Percentiles rank a stretch among this genome's conserved stretches.
Evolutionary conservation across 495 filamentous ascomycete genomes (phyloP).

Genomic region (Neohortaea acidophila): DNA sequence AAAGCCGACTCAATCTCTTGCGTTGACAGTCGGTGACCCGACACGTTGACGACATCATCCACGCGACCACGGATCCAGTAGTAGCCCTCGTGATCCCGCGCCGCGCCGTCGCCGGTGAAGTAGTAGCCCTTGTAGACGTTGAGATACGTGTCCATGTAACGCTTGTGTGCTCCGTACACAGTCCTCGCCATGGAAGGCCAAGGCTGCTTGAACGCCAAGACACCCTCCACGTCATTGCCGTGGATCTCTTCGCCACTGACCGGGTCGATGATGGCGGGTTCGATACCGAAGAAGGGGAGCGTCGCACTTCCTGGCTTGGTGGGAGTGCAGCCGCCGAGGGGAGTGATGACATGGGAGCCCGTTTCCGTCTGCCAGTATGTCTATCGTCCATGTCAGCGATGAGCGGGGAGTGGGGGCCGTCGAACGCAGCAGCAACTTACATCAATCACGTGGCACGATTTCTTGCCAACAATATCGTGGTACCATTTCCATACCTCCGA

Average conservation of each 20-base stretch:
- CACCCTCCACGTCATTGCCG: conserved; percentile 96
- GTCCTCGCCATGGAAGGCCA: conserved; percentile 99
- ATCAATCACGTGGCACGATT: conserved; percentile 85
- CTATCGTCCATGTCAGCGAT: conserved; percentile 35
- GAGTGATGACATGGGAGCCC: conserved; percentile 79
- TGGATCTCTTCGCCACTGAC: conserved; percentile 85
- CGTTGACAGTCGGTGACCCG: conserved; percentile 87
- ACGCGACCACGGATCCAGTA: conserved; percentile 99
- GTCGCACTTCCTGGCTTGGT: conserved; percentile 68
- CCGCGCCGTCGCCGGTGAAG: conserved; percentile 96
- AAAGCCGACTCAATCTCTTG: conserved; percentile 96
- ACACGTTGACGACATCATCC: conserved; percentile 97
- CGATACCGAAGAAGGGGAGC: conserved; percentile 91
- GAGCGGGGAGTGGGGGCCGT: no score
- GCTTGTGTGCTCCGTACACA: conserved; percentile 93
- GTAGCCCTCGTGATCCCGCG: conserved; percentile 94
- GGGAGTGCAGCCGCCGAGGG: conserved; percentile 58
- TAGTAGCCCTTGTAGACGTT: conserved; percentile 98
- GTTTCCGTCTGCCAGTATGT: conserved; percentile 99
- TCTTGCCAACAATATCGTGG: conserved; percentile 85
- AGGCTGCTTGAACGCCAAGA: conserved; percentile 92
- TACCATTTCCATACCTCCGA: conserved; percentile 99
- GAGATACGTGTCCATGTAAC: conserved; percentile 97
- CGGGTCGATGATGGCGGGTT: conserved; percentile 94
- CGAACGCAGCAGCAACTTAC: conserved; percentile 54